Evolutionary conservation across 495 filamentous ascomycete genomes (phyloP).

Genomic region (Talaromyces adpressus): DNA sequence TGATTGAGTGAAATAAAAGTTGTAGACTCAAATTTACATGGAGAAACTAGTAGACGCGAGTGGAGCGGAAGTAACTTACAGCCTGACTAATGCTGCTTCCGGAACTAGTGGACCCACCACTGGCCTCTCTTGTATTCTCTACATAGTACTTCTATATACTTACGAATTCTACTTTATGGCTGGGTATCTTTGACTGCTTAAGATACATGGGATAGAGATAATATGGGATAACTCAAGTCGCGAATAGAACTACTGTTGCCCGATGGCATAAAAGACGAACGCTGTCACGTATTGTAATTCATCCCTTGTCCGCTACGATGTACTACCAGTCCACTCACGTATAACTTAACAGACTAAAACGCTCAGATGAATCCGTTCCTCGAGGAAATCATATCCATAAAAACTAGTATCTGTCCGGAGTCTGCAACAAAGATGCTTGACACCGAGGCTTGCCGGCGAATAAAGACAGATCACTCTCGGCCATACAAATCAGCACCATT

Average conservation of each 20-base stretch:
- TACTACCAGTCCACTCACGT: not conserved
- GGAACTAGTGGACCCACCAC: not conserved
- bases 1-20: no score
- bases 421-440: not conserved
- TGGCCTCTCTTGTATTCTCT: not conserved
- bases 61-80: not conserved
- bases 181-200: not conserved
- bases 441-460: not conserved
- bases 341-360: not conserved
- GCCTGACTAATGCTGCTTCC: slow-evolving; percentile 1
- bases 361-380: not conserved
- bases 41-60: not conserved
- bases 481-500: not conserved
- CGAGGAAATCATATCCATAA: not conserved
- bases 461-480: not conserved
- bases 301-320: not conserved
- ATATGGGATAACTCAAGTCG: not conserved
- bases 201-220: not conserved
- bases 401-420: not conserved
- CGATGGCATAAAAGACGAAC: not conserved
- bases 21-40: not conserved
- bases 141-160: no score
- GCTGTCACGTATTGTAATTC: not conserved
- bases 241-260: not conserved
- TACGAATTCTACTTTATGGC: not conserved